Base-by-base conservation (phyloP, 129 eudicot species). In the Arctium lappa region DNA sequence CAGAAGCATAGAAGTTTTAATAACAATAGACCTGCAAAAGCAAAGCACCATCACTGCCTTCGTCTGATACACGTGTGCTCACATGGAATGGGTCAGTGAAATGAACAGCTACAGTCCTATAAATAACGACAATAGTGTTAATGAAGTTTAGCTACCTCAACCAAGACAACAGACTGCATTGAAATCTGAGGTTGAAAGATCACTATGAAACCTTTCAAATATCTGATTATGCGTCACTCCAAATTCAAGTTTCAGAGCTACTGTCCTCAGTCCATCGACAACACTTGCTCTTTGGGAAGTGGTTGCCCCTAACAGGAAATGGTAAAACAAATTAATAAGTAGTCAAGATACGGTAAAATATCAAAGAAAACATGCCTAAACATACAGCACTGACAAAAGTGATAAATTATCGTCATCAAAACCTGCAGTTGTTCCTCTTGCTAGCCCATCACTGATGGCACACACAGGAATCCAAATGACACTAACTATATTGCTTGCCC, bases 171-270 rank as follows among this genome's bases (percentile, higher is more conserved):
- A 74, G 60, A 33, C 29, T 72, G 65, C 72, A 48, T 73, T 9
- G 16, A 65, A 69, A 76, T 37, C 27, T 62, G 56, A 62, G 76
- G 79, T 71, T 13, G 16, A 33, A 69, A 77, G 16, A 65, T 11
- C 66, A 36, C 9, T 66, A 48, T 83, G 15, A 74, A 48, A 87
- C 98, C 91, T 95, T 71, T 93, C 97, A 75, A 89, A 88, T 81
- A 88, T 91, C 85, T 95, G 99, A 82, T 93, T 95, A 76, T 88
- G 97, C 42, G 98, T 90, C 83, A 83, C 94, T 79, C 99, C 99
- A 81, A 95, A 95, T 53, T 95, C 97, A 80, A 95, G 99, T 84
- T 90, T 95, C 60, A 95, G 90, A 73, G 97, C 94, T 80, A 91
- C 80, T 37, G 98, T 93, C 85, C 98, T 90, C 75, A 95, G 76